Conservation (phyloP, 2,329 filamentous ascomycete genomes). For the Ascochyta rabiei region DNA sequence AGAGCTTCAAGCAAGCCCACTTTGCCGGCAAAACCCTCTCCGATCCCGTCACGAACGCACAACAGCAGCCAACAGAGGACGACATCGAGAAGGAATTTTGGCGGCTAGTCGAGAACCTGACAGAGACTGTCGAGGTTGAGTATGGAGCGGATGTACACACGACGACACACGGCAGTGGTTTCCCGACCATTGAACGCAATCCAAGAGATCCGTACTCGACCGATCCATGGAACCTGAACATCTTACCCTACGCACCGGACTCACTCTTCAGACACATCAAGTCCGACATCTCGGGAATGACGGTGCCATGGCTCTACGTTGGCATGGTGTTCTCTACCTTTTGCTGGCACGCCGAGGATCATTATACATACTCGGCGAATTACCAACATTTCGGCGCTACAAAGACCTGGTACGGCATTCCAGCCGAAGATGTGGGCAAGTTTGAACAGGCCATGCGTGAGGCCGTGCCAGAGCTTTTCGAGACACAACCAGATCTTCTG, state of each 20-base stretch:
- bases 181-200: conserved; percentile 90
- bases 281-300: conserved; percentile 98
- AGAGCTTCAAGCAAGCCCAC: conserved; percentile 92
- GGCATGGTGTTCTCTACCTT: conserved; percentile 99
- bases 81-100: conserved; percentile 97
- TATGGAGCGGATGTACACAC: conserved; percentile 98
- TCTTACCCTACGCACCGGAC: conserved; percentile 86
- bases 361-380: conserved; percentile 96
- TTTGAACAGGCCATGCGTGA: conserved; percentile 96
- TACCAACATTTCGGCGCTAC: conserved; percentile 98
- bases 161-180: conserved; percentile 95
- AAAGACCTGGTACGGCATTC: conserved; percentile 99
- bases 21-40: conserved; percentile 90
- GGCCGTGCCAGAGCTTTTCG: conserved; percentile 93
- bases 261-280: conserved; percentile 97
- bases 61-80: conserved; percentile 85
- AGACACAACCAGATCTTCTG: conserved; percentile 92
- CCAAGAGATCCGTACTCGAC: conserved; percentile 85
- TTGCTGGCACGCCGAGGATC: conserved; percentile 99
- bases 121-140: conserved; percentile 96
- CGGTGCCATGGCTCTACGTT: conserved; percentile 97
- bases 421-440: conserved; percentile 88
- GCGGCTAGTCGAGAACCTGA: conserved; percentile 89
- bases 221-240: conserved; percentile 95
- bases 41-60: conserved; percentile 81